These are phyloP conservation scores for Albizia julibrissin DNA, from an alignment of 306 rosid species.

Conservation along the genomic window DNA sequence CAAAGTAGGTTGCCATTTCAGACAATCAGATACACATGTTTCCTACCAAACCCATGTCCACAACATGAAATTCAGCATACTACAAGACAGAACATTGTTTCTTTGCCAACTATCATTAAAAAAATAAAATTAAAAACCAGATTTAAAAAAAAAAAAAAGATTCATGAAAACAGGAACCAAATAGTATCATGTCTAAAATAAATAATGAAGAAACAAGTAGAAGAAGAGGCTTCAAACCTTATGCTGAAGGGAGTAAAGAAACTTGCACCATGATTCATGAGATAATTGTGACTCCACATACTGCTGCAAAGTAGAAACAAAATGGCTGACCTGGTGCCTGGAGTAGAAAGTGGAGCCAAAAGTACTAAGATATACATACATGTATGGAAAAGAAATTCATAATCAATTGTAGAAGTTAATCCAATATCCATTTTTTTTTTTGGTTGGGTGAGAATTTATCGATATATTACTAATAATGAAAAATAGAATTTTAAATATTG, in stretches of 20 bases:
- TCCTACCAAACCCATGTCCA: not conserved
- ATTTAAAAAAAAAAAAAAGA: not conserved
- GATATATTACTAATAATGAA: not conserved
- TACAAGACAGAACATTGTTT: not conserved
- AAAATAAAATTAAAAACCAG: not conserved
- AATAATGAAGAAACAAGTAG: slow-evolving; percentile 13
- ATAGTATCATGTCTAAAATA: slow-evolving; percentile 20
- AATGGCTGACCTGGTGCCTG: slow-evolving; percentile 97
- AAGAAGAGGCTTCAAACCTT: slow-evolving; percentile 59
- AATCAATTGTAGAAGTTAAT: slow-evolving; percentile 10
- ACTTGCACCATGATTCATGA: slow-evolving; percentile 90
- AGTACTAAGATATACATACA: slow-evolving; percentile 32
- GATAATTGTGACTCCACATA: slow-evolving; percentile 92
- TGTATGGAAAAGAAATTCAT: slow-evolving; percentile 14
- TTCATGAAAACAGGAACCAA: slow-evolving; percentile 1
- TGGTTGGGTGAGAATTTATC: not conserved
- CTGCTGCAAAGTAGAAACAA: slow-evolving; percentile 84
- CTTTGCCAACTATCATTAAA: not conserved
- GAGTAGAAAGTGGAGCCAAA: slow-evolving; percentile 29
- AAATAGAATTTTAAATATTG: not conserved
- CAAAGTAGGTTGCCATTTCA: not conserved
- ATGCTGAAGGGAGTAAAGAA: slow-evolving; percentile 80
- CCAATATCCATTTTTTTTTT: not conserved
- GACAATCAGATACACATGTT: not conserved
- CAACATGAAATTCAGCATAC: not conserved